Percentiles rank a stretch among this genome's conserved stretches.
These are phyloP conservation scores for Blastomyces parvus DNA, from an alignment of 2,329 filamentous ascomycete genomes.

Conservation along the genomic window DNA sequence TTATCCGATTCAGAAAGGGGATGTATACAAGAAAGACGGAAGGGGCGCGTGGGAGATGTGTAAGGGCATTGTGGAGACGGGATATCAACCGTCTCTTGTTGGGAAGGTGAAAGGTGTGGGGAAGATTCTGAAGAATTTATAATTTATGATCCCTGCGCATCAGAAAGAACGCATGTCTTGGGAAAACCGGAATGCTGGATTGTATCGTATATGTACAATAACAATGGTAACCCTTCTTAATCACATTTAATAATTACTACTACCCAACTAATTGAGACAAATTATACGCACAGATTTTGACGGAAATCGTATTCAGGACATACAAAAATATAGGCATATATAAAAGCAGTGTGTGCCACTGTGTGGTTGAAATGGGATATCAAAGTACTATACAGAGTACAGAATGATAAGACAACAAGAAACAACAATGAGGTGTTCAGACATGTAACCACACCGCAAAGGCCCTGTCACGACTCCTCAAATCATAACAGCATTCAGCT, in stretches of 20 bases:
- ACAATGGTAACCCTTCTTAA: neutral
- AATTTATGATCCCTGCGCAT: slow-evolving; percentile 9
- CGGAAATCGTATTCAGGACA: neutral
- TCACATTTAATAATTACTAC: neutral
- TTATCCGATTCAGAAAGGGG: slow-evolving; percentile 65
- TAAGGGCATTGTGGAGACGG: slow-evolving; percentile 38
- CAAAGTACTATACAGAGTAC: neutral
- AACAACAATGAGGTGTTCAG: neutral
- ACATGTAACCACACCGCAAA: neutral
- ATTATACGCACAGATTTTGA: neutral
- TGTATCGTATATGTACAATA: neutral
- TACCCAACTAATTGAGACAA: neutral
- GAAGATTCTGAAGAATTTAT: slow-evolving; percentile 33
- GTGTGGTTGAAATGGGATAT: neutral
- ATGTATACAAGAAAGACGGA: slow-evolving; percentile 44
- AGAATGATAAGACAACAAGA: neutral
- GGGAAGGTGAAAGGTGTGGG: slow-evolving; percentile 32
- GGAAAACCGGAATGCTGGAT: neutral
- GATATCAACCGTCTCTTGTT: slow-evolving; percentile 36
- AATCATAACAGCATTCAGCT: neutral
- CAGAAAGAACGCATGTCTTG: neutral
- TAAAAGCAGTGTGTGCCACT: too few species aligned
- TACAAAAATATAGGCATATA: neutral
- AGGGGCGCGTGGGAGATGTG: slow-evolving; percentile 51
- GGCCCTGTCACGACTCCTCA: neutral